Evolutionary conservation across 306 rosid species (phyloP), one percentile per base, ranked within the genome.

Genomic region (Vicia villosa): DNA sequence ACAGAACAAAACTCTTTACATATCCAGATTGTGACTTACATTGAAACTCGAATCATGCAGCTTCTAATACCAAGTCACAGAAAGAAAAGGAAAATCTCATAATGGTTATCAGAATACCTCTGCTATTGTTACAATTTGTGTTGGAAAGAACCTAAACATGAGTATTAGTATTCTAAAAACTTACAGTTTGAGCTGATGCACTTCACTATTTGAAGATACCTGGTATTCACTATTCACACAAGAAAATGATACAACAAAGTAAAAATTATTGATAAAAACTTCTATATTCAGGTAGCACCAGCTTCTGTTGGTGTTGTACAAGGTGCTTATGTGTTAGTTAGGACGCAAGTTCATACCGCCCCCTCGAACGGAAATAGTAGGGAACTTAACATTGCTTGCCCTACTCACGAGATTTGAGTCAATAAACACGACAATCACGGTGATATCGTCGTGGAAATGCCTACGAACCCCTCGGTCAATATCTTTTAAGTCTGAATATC

Each of bases 401-500:
- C 86, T 80, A 74, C 90, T 87, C 72, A 86, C 79, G 13, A 87
- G 87, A 70, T 88, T 94, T 30, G 96, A 74, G 73, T 91, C 97
- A 1, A 94, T 85, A 70, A 83, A 94, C 81, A 91, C 89, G 30
- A 94, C 95, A 68, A 94, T 72, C 88, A 94, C 99, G 0, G 99
- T 94, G 78, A 89, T 94, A 75, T 94, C 99, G 17, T 94, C 99
- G 0, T 94, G 99, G 87, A 94, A 94, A 86, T 94, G 99, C 38
- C 99, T 88, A 1, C 99, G 97, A 22, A 94, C 96, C 0, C 99
- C 99, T 0, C 99, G 86, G 69, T 89, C 99, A 3, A 94, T 94
- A 83, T 87, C 87, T 84, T 91, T 94, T 74, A 94, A 62, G 81
- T 94, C 99, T 14, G 99, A 91, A 74, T 91, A 94, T 78, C 99